Percentiles rank a stretch among this genome's conserved stretches.
Conservation (phyloP, 768 basidiomycete genomes). For the Leccinum uliginosum region DNA sequence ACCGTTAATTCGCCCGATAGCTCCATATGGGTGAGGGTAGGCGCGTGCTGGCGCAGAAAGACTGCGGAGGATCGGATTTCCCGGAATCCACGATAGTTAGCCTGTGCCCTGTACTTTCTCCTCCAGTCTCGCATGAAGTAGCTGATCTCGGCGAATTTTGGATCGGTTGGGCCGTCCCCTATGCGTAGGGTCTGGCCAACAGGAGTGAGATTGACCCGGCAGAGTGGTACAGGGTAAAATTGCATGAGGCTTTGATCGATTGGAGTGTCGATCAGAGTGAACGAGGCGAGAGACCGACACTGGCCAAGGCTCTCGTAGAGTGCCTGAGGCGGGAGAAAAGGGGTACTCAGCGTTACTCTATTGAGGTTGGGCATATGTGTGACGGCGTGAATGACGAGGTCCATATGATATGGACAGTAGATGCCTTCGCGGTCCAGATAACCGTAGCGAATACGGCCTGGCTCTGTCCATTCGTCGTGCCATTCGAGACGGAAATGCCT, state of each 20-base stretch:
- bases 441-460: constrained; percentile 31
- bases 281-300: constrained; percentile 25
- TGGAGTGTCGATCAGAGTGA: constrained; percentile 31
- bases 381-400: constrained; percentile 23
- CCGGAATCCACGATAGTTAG: constrained; percentile 25
- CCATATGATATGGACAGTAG: constrained; percentile 28
- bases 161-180: constrained; percentile 32
- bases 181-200: constrained; percentile 34
- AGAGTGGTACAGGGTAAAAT: constrained; percentile 24
- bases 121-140: constrained; percentile 36
- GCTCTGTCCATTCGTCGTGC: constrained; percentile 36
- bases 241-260: constrained; percentile 33
- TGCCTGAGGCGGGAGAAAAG: constrained; percentile 29
- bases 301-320: constrained; percentile 27
- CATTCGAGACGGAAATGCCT: constrained; percentile 33
- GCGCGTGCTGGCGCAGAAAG: constrained; percentile 29
- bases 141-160: constrained; percentile 28
- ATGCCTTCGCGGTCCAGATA: constrained; percentile 30
- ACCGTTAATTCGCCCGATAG: constrained; percentile 28
- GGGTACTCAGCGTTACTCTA: constrained; percentile 26
- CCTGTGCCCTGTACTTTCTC: constrained; percentile 32
- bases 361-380: constrained; percentile 29
- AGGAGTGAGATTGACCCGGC: constrained; percentile 26
- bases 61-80: constrained; percentile 28
- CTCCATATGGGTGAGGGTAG: constrained; percentile 28